Base-by-base conservation (phyloP, 2,329 filamentous ascomycete species). In the Microascus cirrosus region DNA sequence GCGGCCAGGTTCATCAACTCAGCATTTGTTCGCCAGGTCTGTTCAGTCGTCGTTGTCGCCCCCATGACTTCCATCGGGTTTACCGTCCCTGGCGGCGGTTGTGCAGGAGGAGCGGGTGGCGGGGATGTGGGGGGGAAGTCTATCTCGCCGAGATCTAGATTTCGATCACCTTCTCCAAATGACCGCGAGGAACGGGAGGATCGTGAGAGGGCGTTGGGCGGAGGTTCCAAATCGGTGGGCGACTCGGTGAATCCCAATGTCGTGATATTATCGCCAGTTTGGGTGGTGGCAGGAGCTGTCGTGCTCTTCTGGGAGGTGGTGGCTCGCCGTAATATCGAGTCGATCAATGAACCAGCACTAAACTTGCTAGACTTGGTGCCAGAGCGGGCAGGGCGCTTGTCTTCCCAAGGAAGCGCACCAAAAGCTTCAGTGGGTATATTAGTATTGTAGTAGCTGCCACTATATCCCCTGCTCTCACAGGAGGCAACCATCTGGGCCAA, bases 31-130 rank as follows among this genome's bases (percentile, higher is more conserved):
- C 50, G 54, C 58, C 58, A 59, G 2, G 42, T 50, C 58, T 59
- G 58, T 59, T 74, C 72, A 8, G 67, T 67, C 59, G 73, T 65
- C 3, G 71, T 72, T 18, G 68, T 69, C 2, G 72, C 67, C 5
- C 72, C 74, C 78, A 79, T 80, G 34, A 81, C 74, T 54, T 79
- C 76, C 73, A 79, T 79, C 0, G 78, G 78, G 48, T 80, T 80
- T 11, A 78, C 77, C 3, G 77, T 80, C 36, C 75, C 76, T 2
- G 74, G 73, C 1, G 72, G 69, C 39, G 75, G 69, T 54, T 70
- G 62, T 4, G 59, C 57, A 13, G 71, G 66, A 52, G 70, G 66
- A 22, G 66, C 67, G 54, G 69, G 64, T 25, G 66, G 53, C 2
- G 57, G 58, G 8, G 54, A 59, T 24, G 54, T 32, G 20, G 48